Percentiles rank a stretch among this genome's conserved stretches.
Conservation (phyloP, 495 filamentous ascomycete species). For the Copromyces sp. region DNA sequence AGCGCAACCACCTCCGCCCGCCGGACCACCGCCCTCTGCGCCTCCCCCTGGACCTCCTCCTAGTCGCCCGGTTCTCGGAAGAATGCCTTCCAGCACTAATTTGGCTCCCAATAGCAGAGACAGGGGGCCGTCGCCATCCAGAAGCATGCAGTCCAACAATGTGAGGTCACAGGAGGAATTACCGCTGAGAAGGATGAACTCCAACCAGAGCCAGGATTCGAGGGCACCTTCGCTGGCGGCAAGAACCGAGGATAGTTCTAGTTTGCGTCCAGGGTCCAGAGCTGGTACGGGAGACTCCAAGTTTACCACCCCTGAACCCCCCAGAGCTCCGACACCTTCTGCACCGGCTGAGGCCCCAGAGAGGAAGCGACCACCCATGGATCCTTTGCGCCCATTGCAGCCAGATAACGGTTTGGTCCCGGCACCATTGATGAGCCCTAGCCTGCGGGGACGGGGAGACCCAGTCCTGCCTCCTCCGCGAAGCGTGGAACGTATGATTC, state of each 20-base stretch:
- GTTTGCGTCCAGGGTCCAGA: constrained; percentile 39
- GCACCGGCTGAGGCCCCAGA: constrained; percentile 36
- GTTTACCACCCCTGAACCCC: constrained; percentile 26
- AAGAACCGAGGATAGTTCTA: constrained; percentile 38
- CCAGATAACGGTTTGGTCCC: constrained; percentile 39
- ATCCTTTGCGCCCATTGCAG: constrained; percentile 31
- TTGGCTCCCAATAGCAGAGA: constrained; percentile 24
- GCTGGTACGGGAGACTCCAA: constrained; percentile 25
- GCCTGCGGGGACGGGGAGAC: constrained; percentile 28
- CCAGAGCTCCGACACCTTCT: constrained; percentile 14
- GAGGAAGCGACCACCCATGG: constrained; percentile 44
- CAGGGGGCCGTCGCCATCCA: constrained; percentile 27
- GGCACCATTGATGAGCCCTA: constrained; percentile 43
- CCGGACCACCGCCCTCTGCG: constrained; percentile 7
- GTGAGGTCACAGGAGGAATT: constrained; percentile 30
- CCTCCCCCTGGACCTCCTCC: background rate
- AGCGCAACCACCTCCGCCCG: constrained; percentile 1
- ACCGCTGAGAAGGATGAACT: constrained; percentile 35
- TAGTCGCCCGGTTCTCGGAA: constrained; percentile 8
- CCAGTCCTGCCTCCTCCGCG: constrained; percentile 31
- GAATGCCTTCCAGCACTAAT: constrained; percentile 21
- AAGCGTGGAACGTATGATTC: constrained; percentile 33
- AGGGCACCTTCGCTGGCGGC: constrained; percentile 33
- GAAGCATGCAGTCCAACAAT: constrained; percentile 34
- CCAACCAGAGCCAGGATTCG: constrained; percentile 49